These are phyloP conservation scores for Saccharomyces mikatae DNA, from an alignment of 805 yeast species.

Conservation along the genomic window DNA sequence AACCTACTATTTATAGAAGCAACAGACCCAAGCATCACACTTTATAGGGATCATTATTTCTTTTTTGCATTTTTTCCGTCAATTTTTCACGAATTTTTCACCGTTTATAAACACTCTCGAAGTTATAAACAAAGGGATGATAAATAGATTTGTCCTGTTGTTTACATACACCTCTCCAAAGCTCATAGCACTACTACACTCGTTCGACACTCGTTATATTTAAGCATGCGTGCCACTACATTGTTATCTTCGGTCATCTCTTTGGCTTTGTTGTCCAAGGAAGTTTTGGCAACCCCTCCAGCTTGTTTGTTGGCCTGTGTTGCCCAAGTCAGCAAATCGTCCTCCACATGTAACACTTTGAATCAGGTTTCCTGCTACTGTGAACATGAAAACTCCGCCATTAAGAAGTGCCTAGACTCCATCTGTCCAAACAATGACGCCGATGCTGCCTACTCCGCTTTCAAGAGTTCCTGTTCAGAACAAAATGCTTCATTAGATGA, in stretches of 20 bases:
- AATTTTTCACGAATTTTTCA: neutral
- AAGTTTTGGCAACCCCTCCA: constrained; percentile 68
- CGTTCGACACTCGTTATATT: constrained; percentile 1
- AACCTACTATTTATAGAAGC: neutral
- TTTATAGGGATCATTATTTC: neutral
- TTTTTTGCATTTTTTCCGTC: neutral
- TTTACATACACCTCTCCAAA: neutral
- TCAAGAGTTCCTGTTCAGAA: constrained; percentile 45
- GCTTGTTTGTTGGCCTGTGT: constrained; percentile 91
- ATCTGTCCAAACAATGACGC: constrained; percentile 62
- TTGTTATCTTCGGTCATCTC: constrained; percentile 23
- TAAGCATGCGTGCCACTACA: constrained; percentile 23
- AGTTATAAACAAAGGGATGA: neutral
- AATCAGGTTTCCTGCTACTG: constrained; percentile 66
- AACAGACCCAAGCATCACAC: neutral
- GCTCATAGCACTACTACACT: constrained; percentile 1
- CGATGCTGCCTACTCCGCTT: constrained; percentile 51
- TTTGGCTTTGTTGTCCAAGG: constrained; percentile 20
- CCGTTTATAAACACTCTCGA: neutral
- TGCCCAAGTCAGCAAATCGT: constrained; percentile 50
- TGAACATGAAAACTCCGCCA: constrained; percentile 41
- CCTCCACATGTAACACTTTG: constrained; percentile 49
- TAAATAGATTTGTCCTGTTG: neutral
- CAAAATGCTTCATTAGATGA: constrained; percentile 34
- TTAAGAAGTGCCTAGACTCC: constrained; percentile 55